Conservation (phyloP, 1,139 yeast species). For the Taiozyma sp. region DNA sequence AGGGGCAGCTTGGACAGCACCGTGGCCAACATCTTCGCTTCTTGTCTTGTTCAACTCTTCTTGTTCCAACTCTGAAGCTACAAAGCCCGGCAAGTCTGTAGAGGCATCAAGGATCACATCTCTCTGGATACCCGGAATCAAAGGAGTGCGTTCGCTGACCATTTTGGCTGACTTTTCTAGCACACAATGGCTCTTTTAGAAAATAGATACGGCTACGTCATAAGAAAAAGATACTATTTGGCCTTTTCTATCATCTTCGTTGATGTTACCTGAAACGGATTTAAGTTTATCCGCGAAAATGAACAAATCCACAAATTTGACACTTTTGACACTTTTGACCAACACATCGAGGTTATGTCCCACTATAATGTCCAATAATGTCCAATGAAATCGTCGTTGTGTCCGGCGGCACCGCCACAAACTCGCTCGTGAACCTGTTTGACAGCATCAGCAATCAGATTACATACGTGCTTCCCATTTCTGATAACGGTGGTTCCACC, state of each 20-base stretch:
- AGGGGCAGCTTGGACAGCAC: not conserved
- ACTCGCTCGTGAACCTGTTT: slow-evolving; percentile 54
- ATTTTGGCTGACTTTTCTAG: not conserved
- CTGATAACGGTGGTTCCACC: slow-evolving; percentile 94
- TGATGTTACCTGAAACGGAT: not conserved
- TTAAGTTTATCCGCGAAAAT: not conserved
- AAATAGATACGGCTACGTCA: not conserved
- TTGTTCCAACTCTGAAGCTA: slow-evolving; percentile 27
- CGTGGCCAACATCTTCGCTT: not conserved
- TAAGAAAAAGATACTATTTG: not conserved
- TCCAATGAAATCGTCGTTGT: slow-evolving; percentile 35
- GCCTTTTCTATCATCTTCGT: not conserved
- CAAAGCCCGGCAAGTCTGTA: slow-evolving; percentile 26
- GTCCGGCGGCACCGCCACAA: slow-evolving; percentile 78
- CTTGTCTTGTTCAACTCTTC: slow-evolving; percentile 12
- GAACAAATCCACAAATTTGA: not conserved
- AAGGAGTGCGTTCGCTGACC: slow-evolving; percentile 11
- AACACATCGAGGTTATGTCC: not conserved
- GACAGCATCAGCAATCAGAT: slow-evolving; percentile 37
- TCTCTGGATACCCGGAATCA: slow-evolving; percentile 17
- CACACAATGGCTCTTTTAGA: too few species aligned
- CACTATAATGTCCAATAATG: not conserved
- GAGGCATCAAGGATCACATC: slow-evolving; percentile 24
- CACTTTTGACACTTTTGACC: slow-evolving; percentile 24
- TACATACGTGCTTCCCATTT: slow-evolving; percentile 72